Evolutionary conservation across 805 yeast species (phyloP), one percentile per base, ranked within the genome.

Genomic region (Candida broadrunensis): DNA sequence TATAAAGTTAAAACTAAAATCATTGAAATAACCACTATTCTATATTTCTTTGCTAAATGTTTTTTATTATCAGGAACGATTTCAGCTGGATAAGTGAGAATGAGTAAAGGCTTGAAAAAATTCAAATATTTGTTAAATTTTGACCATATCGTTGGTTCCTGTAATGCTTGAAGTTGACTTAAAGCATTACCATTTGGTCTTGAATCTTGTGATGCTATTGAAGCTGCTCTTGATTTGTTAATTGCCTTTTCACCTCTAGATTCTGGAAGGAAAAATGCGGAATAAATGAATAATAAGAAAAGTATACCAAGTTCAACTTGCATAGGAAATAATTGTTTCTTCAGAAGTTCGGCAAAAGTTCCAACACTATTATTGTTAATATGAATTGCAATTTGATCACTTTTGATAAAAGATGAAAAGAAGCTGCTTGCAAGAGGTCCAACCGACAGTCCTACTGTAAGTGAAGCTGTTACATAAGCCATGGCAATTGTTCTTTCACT

Each of bases 241-340:
- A 77, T 65, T 2, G 81, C 72, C 35, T 66, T 63, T 18, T 52
- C 46, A 23, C 82, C 74, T 44, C 88, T 68, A 3, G 87, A 78
- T 52, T 83, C 90, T 4, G 77, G 77, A 11, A 82, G 51, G 2
- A 73, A 49, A 25, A 60, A 36, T 14, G 51, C 25, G 2, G 48
- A 38, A 36, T 50, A 57, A 13, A 57, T 4, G 3, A 49, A 26
- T 5, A 71, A 46, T 1, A 62, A 7, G 5, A 70, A 51, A 1
- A 74, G 2, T 1, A 72, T 37, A 12, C 66, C 58, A 3, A 70
- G 2, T 2, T 60, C 45, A 5, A 61, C 47, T 5, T 29, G 54
- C 50, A 39, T 59, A 41, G 68, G 63, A 20, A 52, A 44, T 9
- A 35, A 19, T 18, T 42, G 41, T 13, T 25, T 25, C 14, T n/a